Evolutionary conservation across 495 filamentous ascomycete species (phyloP), one percentile per base, ranked within the genome.

Genomic region (Penicillium daleae): DNA sequence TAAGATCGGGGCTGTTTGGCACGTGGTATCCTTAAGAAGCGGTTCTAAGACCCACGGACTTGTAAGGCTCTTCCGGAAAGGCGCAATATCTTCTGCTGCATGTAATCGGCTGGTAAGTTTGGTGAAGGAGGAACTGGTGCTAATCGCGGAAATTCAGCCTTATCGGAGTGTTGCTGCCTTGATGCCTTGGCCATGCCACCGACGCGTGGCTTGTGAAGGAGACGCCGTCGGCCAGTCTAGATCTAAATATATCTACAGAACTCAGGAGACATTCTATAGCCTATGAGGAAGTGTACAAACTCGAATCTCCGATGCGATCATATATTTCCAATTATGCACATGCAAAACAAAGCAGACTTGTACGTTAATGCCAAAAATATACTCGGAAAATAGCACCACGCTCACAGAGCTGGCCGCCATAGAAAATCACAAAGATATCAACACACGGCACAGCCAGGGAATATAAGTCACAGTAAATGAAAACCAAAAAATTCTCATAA

Each of bases 111-210:
- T 4, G 26, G 19, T 22, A 26, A 60, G 27, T 27, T 53, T 52
- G 55, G 46, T 57, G 46, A 42, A 39, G 31, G 58, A 56, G 35
- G 29, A 15, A 40, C 49, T n/a, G 29, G 24, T 56, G 60, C 54
- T 67, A 67, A 69, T 70, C 64, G 57, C 39, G 58, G 61, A 59
- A 56, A 49, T 60, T n/a, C 39, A 26, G 50, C 58, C 61, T 68
- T 68, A 68, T 68, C 66, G 46, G 57, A 22, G 53, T 29, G 32
- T 64, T 60, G 40, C n/a, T 57, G 62, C 62, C 62, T 64, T 52
- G 57, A 4, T 56, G 62, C 62, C 62, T 64, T 55, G 55, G 46
- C 61, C 17, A 7, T 22, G 57, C 26, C 48, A 37, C 42, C 19
- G 9, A 46, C 42, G 42, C 9, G 42, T 46, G 35, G 35, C 35